phyloP scores from a whole-genome alignment of 2,329 filamentous ascomycete genomes.

The Paraphoma chrysanthemicola region DNA sequence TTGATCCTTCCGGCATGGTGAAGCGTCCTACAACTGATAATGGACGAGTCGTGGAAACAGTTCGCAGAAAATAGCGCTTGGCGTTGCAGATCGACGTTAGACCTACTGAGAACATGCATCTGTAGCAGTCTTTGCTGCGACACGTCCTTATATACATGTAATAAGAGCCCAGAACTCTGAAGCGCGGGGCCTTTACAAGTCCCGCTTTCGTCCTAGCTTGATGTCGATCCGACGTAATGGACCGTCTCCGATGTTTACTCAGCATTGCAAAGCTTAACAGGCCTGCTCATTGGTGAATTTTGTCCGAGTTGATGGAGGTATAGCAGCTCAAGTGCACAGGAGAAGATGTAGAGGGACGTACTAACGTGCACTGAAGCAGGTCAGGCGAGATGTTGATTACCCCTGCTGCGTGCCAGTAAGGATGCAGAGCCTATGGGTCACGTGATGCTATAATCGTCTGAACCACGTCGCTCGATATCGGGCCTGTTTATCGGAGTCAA shows the following conservation, averaged over 20 bases:
- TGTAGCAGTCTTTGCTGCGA: neutral
- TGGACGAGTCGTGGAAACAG: neutral
- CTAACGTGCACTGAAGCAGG: no score
- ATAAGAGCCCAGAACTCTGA: slow-evolving; percentile 19
- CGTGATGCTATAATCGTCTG: no score
- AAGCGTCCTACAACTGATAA: neutral
- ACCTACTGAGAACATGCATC: slow-evolving; percentile 20
- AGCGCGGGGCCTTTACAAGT: slow-evolving; percentile 6
- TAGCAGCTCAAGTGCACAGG: neutral
- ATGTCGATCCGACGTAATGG: slow-evolving; percentile 11
- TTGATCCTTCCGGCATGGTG: slow-evolving; percentile 10
- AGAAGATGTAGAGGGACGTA: no score
- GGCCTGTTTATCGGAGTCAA: no score
- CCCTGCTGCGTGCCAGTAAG: no score
- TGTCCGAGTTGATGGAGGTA: neutral
- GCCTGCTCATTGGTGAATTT: neutral
- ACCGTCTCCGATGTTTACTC: slow-evolving; percentile 28
- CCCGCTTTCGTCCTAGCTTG: slow-evolving; percentile 31
- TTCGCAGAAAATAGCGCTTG: neutral
- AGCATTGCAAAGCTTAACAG: slow-evolving; percentile 40
- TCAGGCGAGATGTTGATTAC: no score
- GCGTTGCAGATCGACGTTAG: slow-evolving; percentile 16
- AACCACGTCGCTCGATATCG: no score
- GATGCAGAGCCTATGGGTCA: no score
- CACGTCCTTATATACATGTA: slow-evolving; percentile 28